Base-by-base conservation (phyloP, 495 filamentous ascomycete genomes). In the Xylaria acuta region DNA sequence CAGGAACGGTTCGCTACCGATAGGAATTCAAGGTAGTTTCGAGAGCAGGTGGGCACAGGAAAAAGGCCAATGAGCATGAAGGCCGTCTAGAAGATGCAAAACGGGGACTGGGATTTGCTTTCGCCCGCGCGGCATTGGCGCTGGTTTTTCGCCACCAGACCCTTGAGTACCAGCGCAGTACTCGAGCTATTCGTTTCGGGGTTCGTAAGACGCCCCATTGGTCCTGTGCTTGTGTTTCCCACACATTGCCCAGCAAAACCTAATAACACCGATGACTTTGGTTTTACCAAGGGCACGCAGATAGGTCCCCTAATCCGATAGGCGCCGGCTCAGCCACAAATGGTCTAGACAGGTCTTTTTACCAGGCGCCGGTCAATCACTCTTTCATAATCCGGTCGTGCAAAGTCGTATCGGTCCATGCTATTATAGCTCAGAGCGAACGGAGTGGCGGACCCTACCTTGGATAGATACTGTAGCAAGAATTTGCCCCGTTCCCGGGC, bases 71-170 rank as follows among this genome's bases (percentile, higher is more conserved):
- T 77, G 70, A 65, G 73, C 68, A 74, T 60, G 66, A 69, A 72
- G 67, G 43, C 38, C 69, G 34, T 71, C 68, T 70, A 70, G 65
- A 79, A 65, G 75, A 73, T 75, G 72, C 73, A 74, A 77, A 79
- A 74, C 75, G 77, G 75, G 73, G 70, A 77, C 47, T 75, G 73
- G 74, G 74, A 71, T 79, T 75, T 75, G 73, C 72, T 62, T 74
- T 59, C 74, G 66, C 73, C 69, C 54, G 70, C 75, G 74, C 68
- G 73, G 69, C 72, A 74, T 70, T 76, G 74, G 74, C 58, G 75
- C 75, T 74, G 75, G 73, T 76, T 77, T 79, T 78, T 79, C 63
- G 77, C 77, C 77, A 79, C 77, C 77, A 76, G 73, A 75, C 76
- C 76, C 74, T 79, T 73, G 74, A 70, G 49, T 71, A 64, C 36